phyloP scores from a whole-genome alignment of 768 basidiomycete species.

The Russula brevipes region DNA sequence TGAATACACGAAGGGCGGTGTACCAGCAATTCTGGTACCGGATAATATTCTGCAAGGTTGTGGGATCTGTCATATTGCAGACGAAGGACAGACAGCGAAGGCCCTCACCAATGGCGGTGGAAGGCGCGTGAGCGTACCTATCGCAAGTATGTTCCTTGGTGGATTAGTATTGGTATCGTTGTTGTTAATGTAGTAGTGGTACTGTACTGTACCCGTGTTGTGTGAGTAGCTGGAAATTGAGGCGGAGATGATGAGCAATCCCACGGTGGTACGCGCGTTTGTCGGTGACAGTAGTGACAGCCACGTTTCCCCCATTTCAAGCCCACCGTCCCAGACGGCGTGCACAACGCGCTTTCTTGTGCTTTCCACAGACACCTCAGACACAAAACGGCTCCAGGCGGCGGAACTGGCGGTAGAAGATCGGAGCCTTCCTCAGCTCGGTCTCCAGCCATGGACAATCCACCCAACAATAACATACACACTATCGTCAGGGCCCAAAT shows the following conservation, averaged over 20 bases:
- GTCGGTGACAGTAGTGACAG: constrained; percentile 8
- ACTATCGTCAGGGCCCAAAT: constrained; percentile 97
- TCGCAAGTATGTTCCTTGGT: background rate
- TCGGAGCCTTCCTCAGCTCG: constrained; percentile 39
- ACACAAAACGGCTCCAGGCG: constrained; percentile 37
- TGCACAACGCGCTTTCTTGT: constrained; percentile 24
- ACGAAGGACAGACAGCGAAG: background rate
- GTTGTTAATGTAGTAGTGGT: background rate
- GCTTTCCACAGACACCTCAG: constrained; percentile 17
- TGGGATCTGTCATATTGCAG: constrained; percentile 32
- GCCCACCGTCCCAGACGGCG: constrained; percentile 27
- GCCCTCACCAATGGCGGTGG: background rate
- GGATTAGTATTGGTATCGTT: background rate
- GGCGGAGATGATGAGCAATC: constrained; percentile 14
- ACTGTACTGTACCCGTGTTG: no score
- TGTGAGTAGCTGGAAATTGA: background rate
- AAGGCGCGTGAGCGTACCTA: background rate
- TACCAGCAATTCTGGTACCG: constrained; percentile 52
- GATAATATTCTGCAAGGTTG: constrained; percentile 34
- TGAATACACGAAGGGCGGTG: constrained; percentile 60
- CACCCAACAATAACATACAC: constrained; percentile 79
- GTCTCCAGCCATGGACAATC: constrained; percentile 80
- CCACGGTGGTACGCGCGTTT: constrained; percentile 11
- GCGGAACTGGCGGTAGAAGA: constrained; percentile 35
- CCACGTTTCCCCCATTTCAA: constrained; percentile 18